These are phyloP conservation scores for Neopestalotiopsis sp. DNA, from an alignment of 2,329 filamentous ascomycete genomes.

Conservation along the genomic window DNA sequence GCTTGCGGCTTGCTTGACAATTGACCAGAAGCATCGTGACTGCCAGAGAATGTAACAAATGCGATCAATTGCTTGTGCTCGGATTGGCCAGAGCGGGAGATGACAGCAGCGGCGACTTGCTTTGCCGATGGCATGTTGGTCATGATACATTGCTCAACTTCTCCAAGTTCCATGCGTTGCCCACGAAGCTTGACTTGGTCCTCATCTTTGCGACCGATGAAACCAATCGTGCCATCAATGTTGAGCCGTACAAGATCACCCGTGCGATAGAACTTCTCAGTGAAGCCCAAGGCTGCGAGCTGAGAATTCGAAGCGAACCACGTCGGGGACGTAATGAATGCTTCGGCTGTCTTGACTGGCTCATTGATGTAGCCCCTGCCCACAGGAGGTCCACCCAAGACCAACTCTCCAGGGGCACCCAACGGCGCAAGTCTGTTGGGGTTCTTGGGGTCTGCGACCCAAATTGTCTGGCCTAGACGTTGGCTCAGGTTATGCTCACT, in stretches of 20 bases:
- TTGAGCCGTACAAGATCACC: slow-evolving; percentile 39
- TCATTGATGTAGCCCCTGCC: slow-evolving; percentile 47
- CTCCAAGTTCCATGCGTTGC: slow-evolving; percentile 48
- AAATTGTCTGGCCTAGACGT: slow-evolving; percentile 17
- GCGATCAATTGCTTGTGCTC: slow-evolving; percentile 17
- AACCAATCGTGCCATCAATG: slow-evolving; percentile 32
- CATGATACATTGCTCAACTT: slow-evolving; percentile 40
- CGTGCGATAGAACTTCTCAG: slow-evolving; percentile 33
- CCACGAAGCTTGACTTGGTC: slow-evolving; percentile 55
- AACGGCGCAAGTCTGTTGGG: slow-evolving; percentile 23
- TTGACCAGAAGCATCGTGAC: slow-evolving; percentile 2
- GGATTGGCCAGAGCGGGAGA: slow-evolving; percentile 8
- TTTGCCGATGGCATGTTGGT: slow-evolving; percentile 15
- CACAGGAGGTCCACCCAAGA: slow-evolving; percentile 36
- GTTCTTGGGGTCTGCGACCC: slow-evolving; percentile 23
- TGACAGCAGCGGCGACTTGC: slow-evolving; percentile 18
- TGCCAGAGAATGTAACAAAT: slow-evolving; percentile 17
- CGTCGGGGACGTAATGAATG: slow-evolving; percentile 41
- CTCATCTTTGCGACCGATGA: slow-evolving; percentile 47
- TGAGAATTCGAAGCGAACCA: slow-evolving; percentile 5
- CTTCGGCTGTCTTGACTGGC: slow-evolving; percentile 41
- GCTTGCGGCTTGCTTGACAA: slow-evolving; percentile 13
- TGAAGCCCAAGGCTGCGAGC: neutral
- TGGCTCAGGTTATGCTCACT: slow-evolving; percentile 16
- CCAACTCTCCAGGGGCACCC: slow-evolving; percentile 13